Percentiles rank a stretch among this genome's conserved stretches.
phyloP scores from a whole-genome alignment of 139 green algal genomes.

The Coccomyxa sp. region DNA sequence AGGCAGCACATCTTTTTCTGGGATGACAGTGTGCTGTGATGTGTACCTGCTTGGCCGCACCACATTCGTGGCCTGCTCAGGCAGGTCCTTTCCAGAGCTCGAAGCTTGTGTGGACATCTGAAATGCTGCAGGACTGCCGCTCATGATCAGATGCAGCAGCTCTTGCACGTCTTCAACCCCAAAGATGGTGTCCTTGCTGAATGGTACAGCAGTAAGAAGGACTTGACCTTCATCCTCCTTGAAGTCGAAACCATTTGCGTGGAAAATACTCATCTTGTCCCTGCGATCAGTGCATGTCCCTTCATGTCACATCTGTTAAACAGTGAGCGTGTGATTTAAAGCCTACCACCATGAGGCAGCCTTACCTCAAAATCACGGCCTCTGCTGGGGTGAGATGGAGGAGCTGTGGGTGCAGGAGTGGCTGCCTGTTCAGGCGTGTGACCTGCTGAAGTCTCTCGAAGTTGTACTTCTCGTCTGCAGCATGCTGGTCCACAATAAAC shows the following conservation, averaged over 20 bases:
- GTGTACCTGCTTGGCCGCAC: constrained; percentile 1
- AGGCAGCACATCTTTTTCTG: background rate
- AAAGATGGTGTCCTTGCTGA: constrained; percentile 62
- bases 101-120: background rate
- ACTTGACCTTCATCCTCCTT: constrained; percentile 46
- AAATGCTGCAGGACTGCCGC: background rate
- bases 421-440: constrained; percentile 74
- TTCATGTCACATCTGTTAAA: background rate
- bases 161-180: constrained; percentile 59
- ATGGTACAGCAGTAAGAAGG: constrained; percentile 51
- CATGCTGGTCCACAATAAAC: constrained; percentile 98
- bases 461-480: constrained; percentile 90
- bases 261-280: constrained; percentile 70
- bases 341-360: background rate
- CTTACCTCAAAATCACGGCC: constrained; percentile 34
- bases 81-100: background rate
- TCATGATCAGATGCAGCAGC: constrained; percentile 43
- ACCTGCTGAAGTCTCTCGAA: constrained; percentile 75
- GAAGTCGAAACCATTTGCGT: constrained; percentile 90
- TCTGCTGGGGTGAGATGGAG: constrained; percentile 57
- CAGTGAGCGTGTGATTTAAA: background rate
- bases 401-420: constrained; percentile 62
- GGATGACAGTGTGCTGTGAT: background rate
- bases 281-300: constrained; percentile 5
- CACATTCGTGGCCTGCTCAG: background rate